Percentiles rank a stretch among this genome's conserved stretches.
These are phyloP conservation scores for Hortaea werneckii DNA, from an alignment of 2,329 filamentous ascomycete genomes.

Conservation along the genomic window DNA sequence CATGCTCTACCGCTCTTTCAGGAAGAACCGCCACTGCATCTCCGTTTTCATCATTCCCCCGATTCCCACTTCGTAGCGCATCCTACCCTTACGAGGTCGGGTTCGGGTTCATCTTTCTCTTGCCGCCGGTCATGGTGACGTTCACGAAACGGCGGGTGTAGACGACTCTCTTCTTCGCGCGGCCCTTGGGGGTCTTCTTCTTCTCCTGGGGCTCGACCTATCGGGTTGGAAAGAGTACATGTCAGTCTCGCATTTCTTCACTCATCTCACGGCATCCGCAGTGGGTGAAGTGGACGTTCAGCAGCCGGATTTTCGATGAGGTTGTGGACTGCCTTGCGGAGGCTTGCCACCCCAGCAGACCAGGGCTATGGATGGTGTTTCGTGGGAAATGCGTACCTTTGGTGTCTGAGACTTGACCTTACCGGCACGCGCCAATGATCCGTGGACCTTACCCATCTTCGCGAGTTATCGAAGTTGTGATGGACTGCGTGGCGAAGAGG, in stretches of 20 bases:
- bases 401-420: conserved; percentile 97
- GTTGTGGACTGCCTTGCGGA: no score
- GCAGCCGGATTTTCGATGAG: no score
- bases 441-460: conserved; percentile 89
- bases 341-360: no score
- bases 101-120: conserved; percentile 97
- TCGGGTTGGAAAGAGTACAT: not conserved
- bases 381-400: conserved; percentile 52
- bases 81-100: conserved; percentile 42
- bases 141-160: conserved; percentile 99
- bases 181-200: conserved; percentile 93
- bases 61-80: not conserved
- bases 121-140: conserved; percentile 92
- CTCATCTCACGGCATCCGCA: not conserved
- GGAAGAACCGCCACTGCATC: not conserved
- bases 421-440: conserved; percentile 88
- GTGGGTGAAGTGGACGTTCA: no score
- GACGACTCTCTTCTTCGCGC: conserved; percentile 90
- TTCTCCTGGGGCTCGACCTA: conserved; percentile 88
- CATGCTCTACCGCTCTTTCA: no score
- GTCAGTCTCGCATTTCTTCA: not conserved
- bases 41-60: not conserved
- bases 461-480: conserved; percentile 20
- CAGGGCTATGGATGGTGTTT: not conserved
- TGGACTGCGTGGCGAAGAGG: no score